Evolutionary conservation across 1,284 basidiomycete species (phyloP).

Genomic region (Athelia sp.): DNA sequence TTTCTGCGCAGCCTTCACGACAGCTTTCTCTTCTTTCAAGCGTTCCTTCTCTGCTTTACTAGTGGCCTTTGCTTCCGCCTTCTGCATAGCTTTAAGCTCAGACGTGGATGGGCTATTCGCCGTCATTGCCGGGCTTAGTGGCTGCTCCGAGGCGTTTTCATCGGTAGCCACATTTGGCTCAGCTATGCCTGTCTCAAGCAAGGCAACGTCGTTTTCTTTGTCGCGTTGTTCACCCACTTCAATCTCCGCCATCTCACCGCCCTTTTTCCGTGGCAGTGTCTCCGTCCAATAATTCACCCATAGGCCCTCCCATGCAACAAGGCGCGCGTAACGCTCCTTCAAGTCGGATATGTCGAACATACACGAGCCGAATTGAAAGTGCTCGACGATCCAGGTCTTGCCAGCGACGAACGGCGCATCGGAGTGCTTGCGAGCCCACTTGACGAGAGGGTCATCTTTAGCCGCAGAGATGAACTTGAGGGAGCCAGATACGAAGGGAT

Average conservation of each 20-base stretch:
- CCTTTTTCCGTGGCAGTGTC: slow-evolving; percentile 17
- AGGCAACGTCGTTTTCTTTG: slow-evolving; percentile 25
- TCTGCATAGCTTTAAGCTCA: background rate
- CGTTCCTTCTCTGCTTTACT: slow-evolving; percentile 4
- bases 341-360: slow-evolving; percentile 51
- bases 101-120: slow-evolving; percentile 2
- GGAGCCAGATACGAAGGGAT: slow-evolving; percentile 27
- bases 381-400: slow-evolving; percentile 45
- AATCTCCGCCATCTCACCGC: background rate
- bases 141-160: background rate
- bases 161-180: slow-evolving; percentile 3
- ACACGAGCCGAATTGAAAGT: slow-evolving; percentile 49
- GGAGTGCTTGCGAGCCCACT: slow-evolving; percentile 44
- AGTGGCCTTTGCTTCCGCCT: slow-evolving; percentile 8
- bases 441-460: slow-evolving; percentile 35
- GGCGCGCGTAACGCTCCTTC: slow-evolving; percentile 36
- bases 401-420: slow-evolving; percentile 41
- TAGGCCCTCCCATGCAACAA: slow-evolving; percentile 40
- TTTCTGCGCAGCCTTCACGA: slow-evolving; percentile 16
- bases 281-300: slow-evolving; percentile 58
- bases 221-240: slow-evolving; percentile 11
- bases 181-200: slow-evolving; percentile 22
- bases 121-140: background rate
- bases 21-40: slow-evolving; percentile 9
- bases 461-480: slow-evolving; percentile 32